A percentile compares a stretch with the other conserved stretches of the same genome.
Conservation (phyloP, 306 rosid species). For the Comarum palustre region DNA sequence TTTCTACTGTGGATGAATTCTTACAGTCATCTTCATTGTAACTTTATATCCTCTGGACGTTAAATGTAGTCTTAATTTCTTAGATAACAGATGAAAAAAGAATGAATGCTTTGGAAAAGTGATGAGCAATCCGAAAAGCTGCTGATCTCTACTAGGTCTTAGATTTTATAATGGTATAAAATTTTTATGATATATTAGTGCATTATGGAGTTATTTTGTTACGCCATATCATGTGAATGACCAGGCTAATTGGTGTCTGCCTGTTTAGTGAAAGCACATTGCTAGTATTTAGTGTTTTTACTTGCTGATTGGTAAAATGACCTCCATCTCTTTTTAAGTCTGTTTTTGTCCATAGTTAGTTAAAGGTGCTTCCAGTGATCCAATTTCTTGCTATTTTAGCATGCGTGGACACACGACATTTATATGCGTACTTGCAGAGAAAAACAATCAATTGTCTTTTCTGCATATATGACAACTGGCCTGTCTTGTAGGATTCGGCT, state of each 20-base stretch:
- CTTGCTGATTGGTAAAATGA: neutral
- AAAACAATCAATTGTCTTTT: neutral
- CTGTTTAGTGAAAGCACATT: neutral
- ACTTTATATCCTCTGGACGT: neutral
- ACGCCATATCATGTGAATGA: neutral
- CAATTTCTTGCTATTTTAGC: neutral
- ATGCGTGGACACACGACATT: neutral
- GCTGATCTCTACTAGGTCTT: neutral
- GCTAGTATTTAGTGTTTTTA: neutral
- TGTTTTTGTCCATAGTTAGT: neutral
- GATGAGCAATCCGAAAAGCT: neutral
- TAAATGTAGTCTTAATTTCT: neutral
- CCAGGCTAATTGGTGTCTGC: neutral
- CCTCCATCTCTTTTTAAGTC: neutral
- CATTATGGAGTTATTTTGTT: neutral
- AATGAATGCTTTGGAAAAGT: neutral
- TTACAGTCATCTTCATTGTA: neutral
- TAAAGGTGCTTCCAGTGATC: neutral
- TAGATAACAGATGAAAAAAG: neutral
- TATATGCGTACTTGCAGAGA: too few relatives aligned
- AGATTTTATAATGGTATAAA: neutral
- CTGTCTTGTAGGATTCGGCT: constrained; percentile 52
- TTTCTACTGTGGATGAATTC: neutral
- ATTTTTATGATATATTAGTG: neutral
- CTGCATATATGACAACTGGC: neutral